phyloP scores from a whole-genome alignment of 352 stramenopile species.

The Globisporangium nunn region DNA sequence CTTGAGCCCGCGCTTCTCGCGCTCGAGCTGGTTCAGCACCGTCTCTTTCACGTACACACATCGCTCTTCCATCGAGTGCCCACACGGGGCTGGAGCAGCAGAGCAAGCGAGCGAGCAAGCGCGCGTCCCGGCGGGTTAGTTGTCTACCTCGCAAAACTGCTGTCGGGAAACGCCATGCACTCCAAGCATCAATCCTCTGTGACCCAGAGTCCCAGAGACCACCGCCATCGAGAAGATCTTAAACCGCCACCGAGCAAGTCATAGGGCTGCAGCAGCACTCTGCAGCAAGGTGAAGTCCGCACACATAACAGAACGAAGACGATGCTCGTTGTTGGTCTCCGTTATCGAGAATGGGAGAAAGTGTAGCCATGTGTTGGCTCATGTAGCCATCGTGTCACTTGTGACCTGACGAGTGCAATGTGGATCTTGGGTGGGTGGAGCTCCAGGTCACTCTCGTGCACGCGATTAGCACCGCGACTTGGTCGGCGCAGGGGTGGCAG shows the following conservation, averaged over 20 bases:
- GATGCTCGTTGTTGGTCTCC: too few species aligned
- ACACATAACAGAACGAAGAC: not conserved
- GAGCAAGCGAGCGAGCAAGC: constrained; percentile 15
- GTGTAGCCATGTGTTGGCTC: not conserved
- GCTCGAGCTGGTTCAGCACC: constrained; percentile 46
- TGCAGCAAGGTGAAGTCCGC: too few species aligned
- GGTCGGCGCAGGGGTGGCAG: too few species aligned
- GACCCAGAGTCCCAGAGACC: too few species aligned
- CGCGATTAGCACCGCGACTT: not conserved
- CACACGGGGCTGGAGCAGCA: constrained; percentile 14
- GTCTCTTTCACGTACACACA: constrained; percentile 44
- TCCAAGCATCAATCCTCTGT: not conserved
- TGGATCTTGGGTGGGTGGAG: not conserved
- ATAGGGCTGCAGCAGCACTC: too few species aligned
- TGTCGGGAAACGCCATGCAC: not conserved
- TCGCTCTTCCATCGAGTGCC: constrained; percentile 13
- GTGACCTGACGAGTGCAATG: not conserved
- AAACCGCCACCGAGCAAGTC: too few species aligned
- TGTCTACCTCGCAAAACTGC: constrained; percentile 9
- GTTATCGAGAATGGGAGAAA: not conserved
- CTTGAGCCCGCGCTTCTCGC: constrained; percentile 40
- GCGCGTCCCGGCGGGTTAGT: constrained; percentile 18
- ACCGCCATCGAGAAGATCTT: too few species aligned
- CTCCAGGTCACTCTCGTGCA: not conserved
- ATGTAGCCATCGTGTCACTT: not conserved